These are phyloP conservation scores for Lachnellula subtilissima DNA, from an alignment of 2,329 filamentous ascomycete species.

Conservation along the genomic window DNA sequence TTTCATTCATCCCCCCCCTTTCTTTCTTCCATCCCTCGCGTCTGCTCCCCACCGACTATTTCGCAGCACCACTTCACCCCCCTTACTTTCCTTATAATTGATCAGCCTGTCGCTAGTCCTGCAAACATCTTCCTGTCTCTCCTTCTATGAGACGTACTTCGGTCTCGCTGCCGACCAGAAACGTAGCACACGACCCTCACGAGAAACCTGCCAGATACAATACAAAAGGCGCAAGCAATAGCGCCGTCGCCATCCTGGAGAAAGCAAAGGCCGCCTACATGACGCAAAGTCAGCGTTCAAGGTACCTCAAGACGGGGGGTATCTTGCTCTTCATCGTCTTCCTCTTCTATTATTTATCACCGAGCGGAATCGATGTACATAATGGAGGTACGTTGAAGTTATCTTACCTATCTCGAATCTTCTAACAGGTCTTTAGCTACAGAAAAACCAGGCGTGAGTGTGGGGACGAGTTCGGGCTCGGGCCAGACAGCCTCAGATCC, in stretches of 20 bases:
- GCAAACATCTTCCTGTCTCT: conserved; percentile 10
- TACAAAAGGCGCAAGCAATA: conserved; percentile 39
- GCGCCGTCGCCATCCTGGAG: conserved; percentile 42
- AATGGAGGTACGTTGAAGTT: conserved; percentile 17
- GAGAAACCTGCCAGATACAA: conserved; percentile 60
- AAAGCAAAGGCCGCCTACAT: conserved; percentile 55
- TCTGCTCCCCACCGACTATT: neutral
- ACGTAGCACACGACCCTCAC: conserved; percentile 55
- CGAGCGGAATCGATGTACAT: conserved; percentile 41
- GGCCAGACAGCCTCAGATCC: conserved; percentile 54
- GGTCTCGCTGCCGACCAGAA: conserved; percentile 58
- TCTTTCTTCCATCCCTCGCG: neutral
- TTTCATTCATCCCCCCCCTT: conserved; percentile 9
- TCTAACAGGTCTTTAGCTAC: conserved; percentile 12
- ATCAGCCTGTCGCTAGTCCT: neutral
- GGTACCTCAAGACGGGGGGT: conserved; percentile 61
- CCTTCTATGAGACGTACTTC: conserved; percentile 59
- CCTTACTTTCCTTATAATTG: conserved; percentile 1
- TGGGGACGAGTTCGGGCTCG: neutral
- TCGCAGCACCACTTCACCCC: neutral
- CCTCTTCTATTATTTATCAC: conserved; percentile 60
- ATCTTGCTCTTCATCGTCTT: conserved; percentile 56
- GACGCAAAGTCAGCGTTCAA: conserved; percentile 60
- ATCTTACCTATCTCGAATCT: neutral
- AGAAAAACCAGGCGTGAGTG: conserved; percentile 15